These are phyloP conservation scores for Telfairia occidentalis DNA, from an alignment of 331 rosid species.

Conservation along the genomic window DNA sequence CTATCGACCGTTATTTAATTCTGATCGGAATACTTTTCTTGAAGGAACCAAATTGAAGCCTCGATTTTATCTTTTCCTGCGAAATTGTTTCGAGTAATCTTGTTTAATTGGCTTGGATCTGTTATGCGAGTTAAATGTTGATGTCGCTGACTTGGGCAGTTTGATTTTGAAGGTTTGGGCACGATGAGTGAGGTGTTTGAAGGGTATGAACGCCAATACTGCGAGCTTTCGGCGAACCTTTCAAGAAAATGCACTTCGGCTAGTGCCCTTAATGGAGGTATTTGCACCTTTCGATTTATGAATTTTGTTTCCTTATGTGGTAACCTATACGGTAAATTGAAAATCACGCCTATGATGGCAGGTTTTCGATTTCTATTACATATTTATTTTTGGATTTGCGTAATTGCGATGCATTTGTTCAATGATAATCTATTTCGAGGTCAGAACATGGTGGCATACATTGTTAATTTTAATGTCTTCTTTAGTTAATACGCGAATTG, in stretches of 20 bases:
- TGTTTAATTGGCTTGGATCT: constrained; percentile 3
- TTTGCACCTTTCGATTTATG: neutral
- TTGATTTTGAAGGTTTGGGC: constrained; percentile 4
- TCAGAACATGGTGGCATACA: neutral
- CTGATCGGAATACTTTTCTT: neutral
- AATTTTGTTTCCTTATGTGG: neutral
- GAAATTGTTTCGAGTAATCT: neutral
- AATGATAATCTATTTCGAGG: neutral
- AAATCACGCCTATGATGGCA: neutral
- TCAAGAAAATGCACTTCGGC: constrained; percentile 60
- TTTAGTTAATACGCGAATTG: neutral
- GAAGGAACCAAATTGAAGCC: neutral
- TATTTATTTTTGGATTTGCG: neutral
- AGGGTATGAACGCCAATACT: constrained; percentile 87
- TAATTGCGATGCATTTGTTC: neutral
- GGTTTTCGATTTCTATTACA: neutral
- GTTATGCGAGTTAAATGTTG: neutral
- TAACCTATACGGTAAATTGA: no score
- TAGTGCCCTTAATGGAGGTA: constrained; percentile 76
- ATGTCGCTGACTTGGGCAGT: neutral
- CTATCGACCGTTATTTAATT: neutral
- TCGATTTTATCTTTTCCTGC: neutral
- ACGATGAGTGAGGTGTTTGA: constrained; percentile 84
- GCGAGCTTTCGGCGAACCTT: constrained; percentile 73
- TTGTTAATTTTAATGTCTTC: neutral